Base-by-base conservation (phyloP, 352 stramenopile species). In the Globisporangium heterothallicum region DNA sequence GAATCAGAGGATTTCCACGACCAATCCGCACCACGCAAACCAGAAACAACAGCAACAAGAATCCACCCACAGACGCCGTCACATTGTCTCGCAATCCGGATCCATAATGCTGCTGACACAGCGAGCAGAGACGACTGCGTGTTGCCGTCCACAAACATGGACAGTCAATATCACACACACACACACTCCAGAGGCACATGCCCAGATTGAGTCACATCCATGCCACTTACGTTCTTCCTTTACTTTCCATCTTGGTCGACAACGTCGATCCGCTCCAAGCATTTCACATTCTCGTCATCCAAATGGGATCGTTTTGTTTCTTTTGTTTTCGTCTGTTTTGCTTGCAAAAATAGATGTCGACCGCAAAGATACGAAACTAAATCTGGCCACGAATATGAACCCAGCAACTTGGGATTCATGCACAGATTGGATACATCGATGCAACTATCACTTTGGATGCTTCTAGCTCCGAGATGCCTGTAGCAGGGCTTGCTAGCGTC, bases 21-120 rank as follows among this genome's bases (percentile, higher is more conserved):
- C n/a, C n/a, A n/a, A n/a, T n/a, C 13, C 12, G 45, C 19, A 29
- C 6, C 29, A 52, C 42, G 6, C 45, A 6, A 16, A 42, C 6
- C 12, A 13, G 29, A 19, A 21, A 12, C 18, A n/a, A 24, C 18
- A 49, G 9, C 2, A 4, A 45, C n/a, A 27, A 18, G 22, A n/a
- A 24, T 29, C 1, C 4, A 64, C 66, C 12, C 41, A 85, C 74
- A 43, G 57, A 68, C 3, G 68, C 63, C n/a, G 69, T 53, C 9
- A 85, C 66, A 47, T 82, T 74, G 42, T 78, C 71, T 30, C 66
- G 66, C 9, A 82, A 55, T 3, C 71, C 74, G 2, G 74, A 80
- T 10, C 60, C 51, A 45, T 77, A 85, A 26, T 53, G 53, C 29
- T 80, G 71, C 25, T 70, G 68, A 42, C 74, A 85, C 14, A 85